A percentile compares a stretch with the other conserved stretches of the same genome.
These are phyloP conservation scores for Dictyostelium intermedium DNA, from an alignment of 78 protist species.

Conservation along the genomic window DNA sequence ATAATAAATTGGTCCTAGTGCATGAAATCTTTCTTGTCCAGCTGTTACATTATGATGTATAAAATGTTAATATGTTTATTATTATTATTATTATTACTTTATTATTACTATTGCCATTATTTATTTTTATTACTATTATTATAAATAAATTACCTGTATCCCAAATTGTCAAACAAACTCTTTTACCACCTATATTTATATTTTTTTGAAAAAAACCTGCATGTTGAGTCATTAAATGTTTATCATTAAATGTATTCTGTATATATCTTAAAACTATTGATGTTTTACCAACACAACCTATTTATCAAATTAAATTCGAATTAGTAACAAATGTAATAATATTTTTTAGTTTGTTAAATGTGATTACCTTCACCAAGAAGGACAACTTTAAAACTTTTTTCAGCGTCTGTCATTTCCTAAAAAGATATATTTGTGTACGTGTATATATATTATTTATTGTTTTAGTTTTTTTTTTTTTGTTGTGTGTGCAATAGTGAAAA, in stretches of 20 bases:
- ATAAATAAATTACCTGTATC: conserved; percentile 68
- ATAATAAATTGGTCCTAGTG: conserved; percentile 96
- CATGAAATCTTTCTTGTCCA: conserved; percentile 87
- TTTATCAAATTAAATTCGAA: not conserved
- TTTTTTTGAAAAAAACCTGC: conserved; percentile 88
- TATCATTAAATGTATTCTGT: conserved; percentile 83
- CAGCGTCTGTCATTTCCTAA: conserved; percentile 41
- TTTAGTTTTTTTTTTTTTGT: not conserved
- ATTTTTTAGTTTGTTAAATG: not conserved
- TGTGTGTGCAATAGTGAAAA: not conserved
- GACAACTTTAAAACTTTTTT: conserved; percentile 89
- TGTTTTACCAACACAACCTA: conserved; percentile 97
- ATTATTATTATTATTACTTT: not conserved
- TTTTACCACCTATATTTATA: conserved; percentile 84
- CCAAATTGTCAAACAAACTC: conserved; percentile 92
- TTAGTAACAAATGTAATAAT: not conserved
- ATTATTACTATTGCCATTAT: not conserved
- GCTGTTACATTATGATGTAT: not conserved
- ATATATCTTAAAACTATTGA: conserved; percentile 90
- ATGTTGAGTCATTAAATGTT: conserved; percentile 88
- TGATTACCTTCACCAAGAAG: conserved; percentile 94
- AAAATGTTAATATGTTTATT: too few relatives aligned
- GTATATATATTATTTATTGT: not conserved
- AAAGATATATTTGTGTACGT: not conserved
- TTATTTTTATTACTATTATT: too few relatives aligned